Conservation (phyloP, 805 yeast species). For the Nakazawaea molendinolei region DNA sequence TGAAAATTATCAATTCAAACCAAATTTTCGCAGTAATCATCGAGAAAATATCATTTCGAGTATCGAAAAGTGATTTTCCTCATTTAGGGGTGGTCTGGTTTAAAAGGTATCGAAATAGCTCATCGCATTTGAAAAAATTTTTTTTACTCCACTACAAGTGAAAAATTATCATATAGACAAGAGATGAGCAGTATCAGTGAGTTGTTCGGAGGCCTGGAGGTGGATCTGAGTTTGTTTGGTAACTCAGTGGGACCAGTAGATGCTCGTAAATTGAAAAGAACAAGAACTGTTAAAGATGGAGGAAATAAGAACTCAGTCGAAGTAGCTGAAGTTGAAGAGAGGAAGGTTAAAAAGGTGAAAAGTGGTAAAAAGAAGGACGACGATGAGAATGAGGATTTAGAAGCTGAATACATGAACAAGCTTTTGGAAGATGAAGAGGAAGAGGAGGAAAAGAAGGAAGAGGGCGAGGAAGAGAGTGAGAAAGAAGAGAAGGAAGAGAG, state of each 20-base stretch:
- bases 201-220: too few species aligned
- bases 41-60: too few species aligned
- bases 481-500: conserved; percentile 18
- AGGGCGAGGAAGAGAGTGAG: conserved; percentile 13
- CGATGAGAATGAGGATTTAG: conserved; percentile 41
- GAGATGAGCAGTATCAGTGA: too few species aligned
- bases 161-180: too few species aligned
- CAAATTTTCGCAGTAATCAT: too few species aligned
- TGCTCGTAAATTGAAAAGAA: conserved; percentile 22
- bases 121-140: too few species aligned
- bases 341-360: conserved; percentile 15
- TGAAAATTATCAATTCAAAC: too few species aligned
- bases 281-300: conserved; percentile 19
- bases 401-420: conserved; percentile 46
- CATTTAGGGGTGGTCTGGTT: too few species aligned
- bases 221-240: conserved; percentile 28
- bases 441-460: conserved; percentile 17
- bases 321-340: conserved; percentile 12
- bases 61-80: too few species aligned
- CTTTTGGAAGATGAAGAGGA: conserved; percentile 32
- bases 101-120: too few species aligned
- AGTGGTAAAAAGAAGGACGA: conserved; percentile 19
- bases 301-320: conserved; percentile 20
- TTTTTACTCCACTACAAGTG: too few species aligned
- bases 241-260: conserved; percentile 43